Evolutionary conservation across 2,329 filamentous ascomycete species (phyloP).

Genomic region (Cercospora zeina): DNA sequence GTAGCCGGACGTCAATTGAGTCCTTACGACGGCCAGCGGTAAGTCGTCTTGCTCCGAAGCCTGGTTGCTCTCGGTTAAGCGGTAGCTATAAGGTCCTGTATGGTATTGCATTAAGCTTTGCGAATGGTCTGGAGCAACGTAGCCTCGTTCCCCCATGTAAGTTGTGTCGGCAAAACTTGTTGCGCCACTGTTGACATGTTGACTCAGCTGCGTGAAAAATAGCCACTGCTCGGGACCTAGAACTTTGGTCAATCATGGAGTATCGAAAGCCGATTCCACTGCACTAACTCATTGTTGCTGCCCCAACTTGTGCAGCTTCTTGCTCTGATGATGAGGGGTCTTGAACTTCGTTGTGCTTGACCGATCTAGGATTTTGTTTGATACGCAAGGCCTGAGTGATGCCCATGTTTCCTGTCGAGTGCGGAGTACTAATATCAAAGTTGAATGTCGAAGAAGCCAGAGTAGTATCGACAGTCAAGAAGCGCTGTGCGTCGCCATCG

Average conservation of each 20-base stretch:
- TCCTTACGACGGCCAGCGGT: background rate
- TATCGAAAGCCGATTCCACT: background rate
- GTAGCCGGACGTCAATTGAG: background rate
- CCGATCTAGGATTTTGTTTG: background rate
- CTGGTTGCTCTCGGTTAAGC: background rate
- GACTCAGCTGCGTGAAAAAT: conserved; percentile 3
- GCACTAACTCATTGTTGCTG: background rate
- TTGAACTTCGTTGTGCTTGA: background rate
- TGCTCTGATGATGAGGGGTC: background rate
- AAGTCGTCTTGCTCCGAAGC: background rate
- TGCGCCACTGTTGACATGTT: background rate
- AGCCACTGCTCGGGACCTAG: conserved; percentile 5
- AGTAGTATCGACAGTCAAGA: background rate
- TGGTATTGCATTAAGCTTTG: background rate
- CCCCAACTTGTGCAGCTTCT: background rate
- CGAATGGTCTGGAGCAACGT: background rate
- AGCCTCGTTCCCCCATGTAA: background rate
- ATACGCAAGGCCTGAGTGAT: background rate
- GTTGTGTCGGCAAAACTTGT: conserved; percentile 3
- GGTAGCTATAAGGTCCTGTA: background rate
- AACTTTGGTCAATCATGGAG: background rate
- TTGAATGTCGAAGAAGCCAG: background rate
- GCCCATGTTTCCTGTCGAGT: background rate
- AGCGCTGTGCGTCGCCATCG: background rate
- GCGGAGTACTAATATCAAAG: background rate